These are phyloP conservation scores for Cytospora mali DNA, from an alignment of 2,329 filamentous ascomycete species.

Conservation along the genomic window DNA sequence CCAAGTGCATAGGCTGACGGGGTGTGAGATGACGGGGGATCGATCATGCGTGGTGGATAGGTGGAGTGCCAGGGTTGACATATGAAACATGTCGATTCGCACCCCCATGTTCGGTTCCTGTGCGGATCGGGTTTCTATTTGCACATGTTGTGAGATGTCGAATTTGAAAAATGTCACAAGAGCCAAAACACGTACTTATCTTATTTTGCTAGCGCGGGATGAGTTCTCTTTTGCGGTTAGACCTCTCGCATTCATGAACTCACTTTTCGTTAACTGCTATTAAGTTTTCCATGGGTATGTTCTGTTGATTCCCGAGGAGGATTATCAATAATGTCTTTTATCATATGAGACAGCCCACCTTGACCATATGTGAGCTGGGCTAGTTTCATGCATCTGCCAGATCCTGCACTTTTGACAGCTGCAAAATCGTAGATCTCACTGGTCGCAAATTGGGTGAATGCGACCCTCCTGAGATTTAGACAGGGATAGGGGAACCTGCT, in stretches of 20 bases:
- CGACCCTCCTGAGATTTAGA: background rate
- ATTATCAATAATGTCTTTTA: background rate
- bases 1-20: background rate
- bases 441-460: background rate
- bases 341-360: background rate
- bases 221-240: too few species aligned
- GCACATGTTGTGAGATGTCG: too few species aligned
- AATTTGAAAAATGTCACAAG: background rate
- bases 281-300: background rate
- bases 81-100: background rate
- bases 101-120: background rate
- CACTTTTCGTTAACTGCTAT: too few species aligned
- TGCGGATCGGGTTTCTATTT: too few species aligned
- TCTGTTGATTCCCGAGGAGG: background rate
- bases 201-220: too few species aligned
- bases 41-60: background rate
- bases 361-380: constrained; percentile 4
- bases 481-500: constrained; percentile 1
- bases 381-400: constrained; percentile 15
- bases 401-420: constrained; percentile 24
- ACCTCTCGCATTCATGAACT: too few species aligned
- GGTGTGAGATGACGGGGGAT: background rate
- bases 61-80: background rate
- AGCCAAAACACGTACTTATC: background rate
- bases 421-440: constrained; percentile 18